Percentiles rank a stretch among this genome's conserved stretches.
Evolutionary conservation across 2,329 filamentous ascomycete genomes (phyloP).

Genomic region (Sarocladiaceae sp.): DNA sequence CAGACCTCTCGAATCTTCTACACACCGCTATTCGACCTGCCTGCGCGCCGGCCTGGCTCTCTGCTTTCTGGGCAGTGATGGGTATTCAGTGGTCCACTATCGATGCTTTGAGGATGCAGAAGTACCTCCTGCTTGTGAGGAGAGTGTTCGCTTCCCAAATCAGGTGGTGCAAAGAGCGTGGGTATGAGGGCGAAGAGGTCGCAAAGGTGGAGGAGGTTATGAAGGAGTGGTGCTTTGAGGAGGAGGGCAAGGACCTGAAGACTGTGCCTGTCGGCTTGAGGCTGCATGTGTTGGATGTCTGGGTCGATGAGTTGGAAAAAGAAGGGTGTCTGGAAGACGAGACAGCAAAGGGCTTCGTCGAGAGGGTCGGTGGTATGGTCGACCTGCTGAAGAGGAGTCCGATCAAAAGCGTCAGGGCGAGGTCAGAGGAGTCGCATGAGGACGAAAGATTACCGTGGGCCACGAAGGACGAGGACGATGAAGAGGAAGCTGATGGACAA

Average conservation of each 20-base stretch:
- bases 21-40: constrained; percentile 38
- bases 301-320: constrained; percentile 83
- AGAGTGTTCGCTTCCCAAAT: constrained; percentile 73
- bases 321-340: constrained; percentile 47
- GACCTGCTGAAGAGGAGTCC: constrained; percentile 53
- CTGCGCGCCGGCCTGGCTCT: constrained; percentile 45
- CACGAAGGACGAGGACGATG: constrained; percentile 29
- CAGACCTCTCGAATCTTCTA: constrained; percentile 67
- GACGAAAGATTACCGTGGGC: constrained; percentile 73
- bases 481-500: constrained; percentile 18
- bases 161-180: constrained; percentile 26
- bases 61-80: constrained; percentile 69
- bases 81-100: constrained; percentile 68
- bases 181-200: constrained; percentile 25
- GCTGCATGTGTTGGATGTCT: constrained; percentile 86
- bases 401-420: constrained; percentile 67
- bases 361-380: constrained; percentile 50
- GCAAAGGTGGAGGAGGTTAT: constrained; percentile 24
- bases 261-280: constrained; percentile 78
- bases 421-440: constrained; percentile 64
- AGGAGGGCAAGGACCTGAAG: constrained; percentile 31
- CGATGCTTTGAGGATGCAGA: constrained; percentile 79
- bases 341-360: constrained; percentile 43
- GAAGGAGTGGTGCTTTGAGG: constrained; percentile 27
- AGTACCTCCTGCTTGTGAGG: constrained; percentile 82